Percentiles rank a stretch among this genome's conserved stretches.
These are phyloP conservation scores for Serendipita sp. DNA, from an alignment of 768 basidiomycete genomes.

Conservation along the genomic window DNA sequence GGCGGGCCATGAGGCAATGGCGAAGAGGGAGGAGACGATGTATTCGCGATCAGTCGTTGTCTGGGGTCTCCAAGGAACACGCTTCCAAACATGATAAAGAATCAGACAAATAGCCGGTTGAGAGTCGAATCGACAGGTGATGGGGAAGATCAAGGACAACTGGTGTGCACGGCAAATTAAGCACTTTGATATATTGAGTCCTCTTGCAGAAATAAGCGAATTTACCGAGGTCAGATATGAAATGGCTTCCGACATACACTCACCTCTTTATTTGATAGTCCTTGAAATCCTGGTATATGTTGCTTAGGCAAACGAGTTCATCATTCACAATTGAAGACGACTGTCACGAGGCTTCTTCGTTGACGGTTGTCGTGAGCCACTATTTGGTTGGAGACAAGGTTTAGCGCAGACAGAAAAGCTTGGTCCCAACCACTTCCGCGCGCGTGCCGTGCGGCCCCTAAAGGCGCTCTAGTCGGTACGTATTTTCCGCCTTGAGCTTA, in stretches of 20 bases:
- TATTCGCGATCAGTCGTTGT: constrained; percentile 38
- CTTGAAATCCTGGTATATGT: no score
- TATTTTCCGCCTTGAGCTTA: neutral
- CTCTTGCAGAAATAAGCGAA: neutral
- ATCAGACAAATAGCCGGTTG: constrained; percentile 20
- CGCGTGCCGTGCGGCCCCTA: neutral
- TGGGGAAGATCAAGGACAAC: neutral
- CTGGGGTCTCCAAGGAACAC: constrained; percentile 68
- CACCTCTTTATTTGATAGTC: no score
- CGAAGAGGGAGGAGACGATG: constrained; percentile 31
- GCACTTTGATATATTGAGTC: neutral
- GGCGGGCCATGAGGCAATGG: constrained; percentile 21
- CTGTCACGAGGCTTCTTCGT: no score
- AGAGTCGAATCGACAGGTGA: neutral
- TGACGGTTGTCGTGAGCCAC: neutral
- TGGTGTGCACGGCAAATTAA: neutral
- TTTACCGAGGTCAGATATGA: no score
- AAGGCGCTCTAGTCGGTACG: neutral
- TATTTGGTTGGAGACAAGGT: neutral
- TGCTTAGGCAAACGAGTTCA: no score
- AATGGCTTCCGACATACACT: no score
- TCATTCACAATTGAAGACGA: no score
- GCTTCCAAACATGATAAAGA: constrained; percentile 36
- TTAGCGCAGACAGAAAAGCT: neutral
- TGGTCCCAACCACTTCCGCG: neutral